Evolutionary conservation across 495 filamentous ascomycete genomes (phyloP).

Genomic region (Podospora comata): DNA sequence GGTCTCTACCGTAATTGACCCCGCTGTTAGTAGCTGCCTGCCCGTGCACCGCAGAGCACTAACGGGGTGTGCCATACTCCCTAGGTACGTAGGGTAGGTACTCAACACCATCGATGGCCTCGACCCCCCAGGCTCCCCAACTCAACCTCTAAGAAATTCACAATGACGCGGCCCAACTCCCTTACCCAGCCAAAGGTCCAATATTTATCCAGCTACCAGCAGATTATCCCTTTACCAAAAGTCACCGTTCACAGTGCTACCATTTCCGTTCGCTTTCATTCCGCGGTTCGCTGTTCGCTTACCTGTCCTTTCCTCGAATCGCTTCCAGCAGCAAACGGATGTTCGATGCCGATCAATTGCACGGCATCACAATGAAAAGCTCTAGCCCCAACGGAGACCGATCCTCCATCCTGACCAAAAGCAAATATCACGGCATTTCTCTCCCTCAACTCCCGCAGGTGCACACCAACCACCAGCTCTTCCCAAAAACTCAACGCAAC

Average conservation of each 20-base stretch:
- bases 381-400: background rate
- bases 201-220: background rate
- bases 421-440: background rate
- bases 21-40: no score
- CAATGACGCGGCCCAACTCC: background rate
- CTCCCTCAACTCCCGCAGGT: background rate
- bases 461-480: background rate
- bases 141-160: background rate
- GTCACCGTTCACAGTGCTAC: background rate
- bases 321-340: background rate
- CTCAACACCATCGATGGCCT: background rate
- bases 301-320: background rate
- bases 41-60: no score
- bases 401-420: background rate
- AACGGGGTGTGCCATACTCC: no score
- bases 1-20: no score
- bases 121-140: background rate
- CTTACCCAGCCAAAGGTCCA: background rate
- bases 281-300: conserved; percentile 1
- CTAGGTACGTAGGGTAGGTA: no score
- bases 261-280: conserved; percentile 6
- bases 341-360: background rate
- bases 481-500: background rate
- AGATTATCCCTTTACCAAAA: background rate
- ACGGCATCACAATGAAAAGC: background rate